phyloP scores from a whole-genome alignment of 2,329 filamentous ascomycete genomes.

The Neocatenulostroma microsporum region DNA sequence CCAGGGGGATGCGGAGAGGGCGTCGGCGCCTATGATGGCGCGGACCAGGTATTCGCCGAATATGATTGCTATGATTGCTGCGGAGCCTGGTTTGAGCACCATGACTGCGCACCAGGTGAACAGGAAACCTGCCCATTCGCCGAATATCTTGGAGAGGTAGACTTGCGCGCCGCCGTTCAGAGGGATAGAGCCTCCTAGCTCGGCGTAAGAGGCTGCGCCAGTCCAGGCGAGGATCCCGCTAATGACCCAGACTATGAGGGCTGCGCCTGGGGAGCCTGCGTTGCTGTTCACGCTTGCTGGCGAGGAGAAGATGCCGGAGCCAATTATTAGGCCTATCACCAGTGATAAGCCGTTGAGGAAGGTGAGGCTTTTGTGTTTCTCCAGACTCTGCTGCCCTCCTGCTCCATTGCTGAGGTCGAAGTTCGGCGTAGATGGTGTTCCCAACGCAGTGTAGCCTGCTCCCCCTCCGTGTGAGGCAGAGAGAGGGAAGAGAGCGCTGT shows the following conservation, averaged over 20 bases:
- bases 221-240: constrained; percentile 95
- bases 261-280: constrained; percentile 82
- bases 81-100: constrained; percentile 85
- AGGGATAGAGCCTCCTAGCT: constrained; percentile 90
- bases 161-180: constrained; percentile 91
- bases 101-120: constrained; percentile 97
- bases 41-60: constrained; percentile 94
- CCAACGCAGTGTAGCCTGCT: constrained; percentile 74
- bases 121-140: constrained; percentile 83
- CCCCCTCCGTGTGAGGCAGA: constrained; percentile 74
- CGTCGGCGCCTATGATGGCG: constrained; percentile 78
- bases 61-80: constrained; percentile 93
- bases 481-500: constrained; percentile 84
- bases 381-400: constrained; percentile 50
- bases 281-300: constrained; percentile 88
- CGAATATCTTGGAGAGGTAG: constrained; percentile 93
- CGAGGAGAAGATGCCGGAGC: constrained; percentile 91
- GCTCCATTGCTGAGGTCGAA: too few relatives aligned
- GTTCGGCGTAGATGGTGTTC: constrained; percentile 57
- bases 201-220: constrained; percentile 87
- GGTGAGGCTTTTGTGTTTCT: constrained; percentile 92
- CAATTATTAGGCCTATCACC: constrained; percentile 88
- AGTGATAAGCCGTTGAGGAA: constrained; percentile 89
- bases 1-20: constrained; percentile 73
- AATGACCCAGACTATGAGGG: constrained; percentile 83